Evolutionary conservation across 1,139 yeast species (phyloP), one percentile per base, ranked within the genome.

Genomic region (Candida glucosophila): DNA sequence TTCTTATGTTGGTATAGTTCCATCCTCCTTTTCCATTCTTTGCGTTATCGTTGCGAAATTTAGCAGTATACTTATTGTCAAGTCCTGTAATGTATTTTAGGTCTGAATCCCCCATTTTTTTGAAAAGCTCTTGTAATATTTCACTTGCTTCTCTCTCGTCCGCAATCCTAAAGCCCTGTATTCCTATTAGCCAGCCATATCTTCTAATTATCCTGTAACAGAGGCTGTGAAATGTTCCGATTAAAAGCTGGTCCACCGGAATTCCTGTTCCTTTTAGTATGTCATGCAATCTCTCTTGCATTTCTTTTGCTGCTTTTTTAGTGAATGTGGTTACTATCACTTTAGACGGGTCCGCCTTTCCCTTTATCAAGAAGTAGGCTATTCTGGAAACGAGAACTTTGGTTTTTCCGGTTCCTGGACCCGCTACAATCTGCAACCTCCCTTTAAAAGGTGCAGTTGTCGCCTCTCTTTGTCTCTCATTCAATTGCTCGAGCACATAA

Each of bases 351-450:
- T 60, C 52, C 2, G 77, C 50, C 3, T 59, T 44, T 19, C 72
- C 67, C 7, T 64, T 52, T 2, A 72, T 37, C 14, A 83, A 41
- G 18, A 86, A 56, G 43, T 75, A 70, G 0, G 92, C 92, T 6
- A 85, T 92, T 23, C 95, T 60, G 1, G 86, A 65, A 0, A 83
- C 75, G 22, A 88, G 55, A 2, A 88, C 88, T 42, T 77, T 81
- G 3, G 96, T 86, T 48, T 86, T 81, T 4, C 88, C 88, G 0
- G 76, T 80, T 2, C 97, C 96, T 0, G 96, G 96, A 0, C 96
- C 96, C 0, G 96, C 96, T 17, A 86, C 65, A 15, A 88, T 74
- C 45, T 83, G 94, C 20, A 85, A 55, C 15, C 68, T 65, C 1
- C 74, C 72, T 12, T 53, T 43, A 2, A 58, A 41, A 0, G 78